Evolutionary conservation across 306 rosid species (phyloP).

Genomic region (Mimosa pudica): DNA sequence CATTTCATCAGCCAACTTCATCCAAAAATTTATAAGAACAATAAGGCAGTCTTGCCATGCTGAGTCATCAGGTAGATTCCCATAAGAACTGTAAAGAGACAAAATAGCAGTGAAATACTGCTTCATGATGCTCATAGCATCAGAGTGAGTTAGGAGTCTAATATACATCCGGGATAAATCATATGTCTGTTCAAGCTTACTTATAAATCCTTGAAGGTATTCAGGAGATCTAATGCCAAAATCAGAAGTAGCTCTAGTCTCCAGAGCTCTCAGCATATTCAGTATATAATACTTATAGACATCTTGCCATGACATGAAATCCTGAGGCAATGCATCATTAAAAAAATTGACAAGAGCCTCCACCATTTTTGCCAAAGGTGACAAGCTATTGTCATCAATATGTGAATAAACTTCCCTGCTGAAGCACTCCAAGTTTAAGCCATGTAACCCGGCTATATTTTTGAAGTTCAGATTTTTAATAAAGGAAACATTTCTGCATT

Average conservation of each 20-base stretch:
- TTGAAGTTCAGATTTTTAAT: conserved; percentile 73
- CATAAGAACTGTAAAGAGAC: conserved; percentile 62
- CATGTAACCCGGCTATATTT: conserved; percentile 85
- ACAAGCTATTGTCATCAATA: conserved; percentile 66
- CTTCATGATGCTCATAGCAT: conserved; percentile 80
- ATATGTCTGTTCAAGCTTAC: conserved; percentile 82
- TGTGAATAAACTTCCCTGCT: conserved; percentile 69
- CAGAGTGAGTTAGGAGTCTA: conserved; percentile 59
- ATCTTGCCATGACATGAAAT: conserved; percentile 84
- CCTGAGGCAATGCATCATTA: conserved; percentile 57
- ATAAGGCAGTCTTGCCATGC: conserved; percentile 95
- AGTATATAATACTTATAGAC: conserved; percentile 72
- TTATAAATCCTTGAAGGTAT: conserved; percentile 65
- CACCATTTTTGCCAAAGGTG: conserved; percentile 84
- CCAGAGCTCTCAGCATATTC: conserved; percentile 58
- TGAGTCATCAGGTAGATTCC: conserved; percentile 76
- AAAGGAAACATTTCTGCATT: conserved; percentile 69
- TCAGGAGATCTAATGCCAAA: conserved; percentile 59
- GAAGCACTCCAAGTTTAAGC: conserved; percentile 72
- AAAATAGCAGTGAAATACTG: conserved; percentile 64
- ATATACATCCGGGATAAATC: conserved; percentile 59
- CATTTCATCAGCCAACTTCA: conserved; percentile 82
- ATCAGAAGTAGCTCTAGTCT: conserved; percentile 57
- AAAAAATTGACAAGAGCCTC: conserved; percentile 56
- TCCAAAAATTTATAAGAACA: conserved; percentile 80